Evolutionary conservation across 345 rosid genomes (phyloP).

Genomic region (Moringa oleifera): DNA sequence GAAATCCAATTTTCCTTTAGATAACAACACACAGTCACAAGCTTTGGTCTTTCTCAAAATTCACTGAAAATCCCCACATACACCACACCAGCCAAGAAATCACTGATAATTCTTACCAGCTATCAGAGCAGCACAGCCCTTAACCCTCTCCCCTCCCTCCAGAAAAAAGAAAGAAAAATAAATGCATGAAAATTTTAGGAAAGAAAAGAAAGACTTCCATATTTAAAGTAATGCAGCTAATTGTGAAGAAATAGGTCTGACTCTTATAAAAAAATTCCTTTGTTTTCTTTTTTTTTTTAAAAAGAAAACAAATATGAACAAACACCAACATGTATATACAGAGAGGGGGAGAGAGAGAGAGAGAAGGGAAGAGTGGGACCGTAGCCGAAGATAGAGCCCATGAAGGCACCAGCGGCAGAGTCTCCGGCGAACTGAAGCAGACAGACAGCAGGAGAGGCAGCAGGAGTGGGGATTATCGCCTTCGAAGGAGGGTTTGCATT

Average conservation of each 20-base stretch:
- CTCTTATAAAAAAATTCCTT: too few species aligned
- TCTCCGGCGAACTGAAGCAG: constrained; percentile 65
- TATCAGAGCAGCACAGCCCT: too few species aligned
- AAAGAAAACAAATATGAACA: too few species aligned
- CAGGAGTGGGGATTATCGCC: constrained; percentile 33
- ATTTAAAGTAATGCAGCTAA: too few species aligned
- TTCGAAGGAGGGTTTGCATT: constrained; percentile 31
- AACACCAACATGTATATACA: neutral
- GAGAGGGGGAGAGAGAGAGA: neutral
- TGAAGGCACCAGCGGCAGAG: constrained; percentile 80
- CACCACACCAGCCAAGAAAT: neutral
- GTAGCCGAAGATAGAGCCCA: constrained; percentile 84
- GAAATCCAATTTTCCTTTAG: neutral
- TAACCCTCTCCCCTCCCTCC: too few species aligned
- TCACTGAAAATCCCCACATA: too few species aligned
- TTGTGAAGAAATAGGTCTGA: too few species aligned
- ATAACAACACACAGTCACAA: neutral
- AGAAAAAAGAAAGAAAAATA: too few species aligned
- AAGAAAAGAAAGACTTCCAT: too few species aligned
- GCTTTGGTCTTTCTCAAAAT: neutral
- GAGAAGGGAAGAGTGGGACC: constrained; percentile 29
- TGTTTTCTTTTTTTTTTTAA: too few species aligned
- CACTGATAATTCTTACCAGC: neutral
- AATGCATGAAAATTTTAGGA: too few species aligned
- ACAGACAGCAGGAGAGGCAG: constrained; percentile 55